These are phyloP conservation scores for Coemansia asiatica DNA, from an alignment of 192 early-diverging fungal species.

Conservation along the genomic window DNA sequence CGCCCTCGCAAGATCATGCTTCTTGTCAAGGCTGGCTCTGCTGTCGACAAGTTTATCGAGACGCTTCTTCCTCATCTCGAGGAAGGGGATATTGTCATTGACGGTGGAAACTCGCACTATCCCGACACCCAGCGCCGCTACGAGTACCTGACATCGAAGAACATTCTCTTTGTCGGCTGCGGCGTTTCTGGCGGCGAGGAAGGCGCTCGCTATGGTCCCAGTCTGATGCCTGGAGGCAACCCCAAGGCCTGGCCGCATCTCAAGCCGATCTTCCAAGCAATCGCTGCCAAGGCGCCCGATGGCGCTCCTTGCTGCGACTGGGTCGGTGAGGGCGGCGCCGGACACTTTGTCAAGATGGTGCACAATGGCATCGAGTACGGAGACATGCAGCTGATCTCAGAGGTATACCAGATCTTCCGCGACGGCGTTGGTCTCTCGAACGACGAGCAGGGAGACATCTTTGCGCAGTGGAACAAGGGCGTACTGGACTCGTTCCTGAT, in stretches of 20 bases:
- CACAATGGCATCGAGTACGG: conserved; percentile 99
- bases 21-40: conserved; percentile 93
- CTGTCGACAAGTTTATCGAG: conserved; percentile 95
- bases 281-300: conserved; percentile 82
- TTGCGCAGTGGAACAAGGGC: conserved; percentile 95
- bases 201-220: conserved; percentile 95
- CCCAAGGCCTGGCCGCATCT: conserved; percentile 88
- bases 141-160: conserved; percentile 86
- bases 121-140: conserved; percentile 90
- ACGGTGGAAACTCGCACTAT: conserved; percentile 99
- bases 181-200: conserved; percentile 99
- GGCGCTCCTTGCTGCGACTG: conserved; percentile 96
- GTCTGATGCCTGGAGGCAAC: conserved; percentile 97
- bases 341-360: conserved; percentile 99
- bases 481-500: conserved; percentile 96
- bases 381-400: conserved; percentile 98
- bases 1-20: conserved; percentile 96
- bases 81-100: conserved; percentile 93
- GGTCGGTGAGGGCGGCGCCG: conserved; percentile 96
- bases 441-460: conserved; percentile 88
- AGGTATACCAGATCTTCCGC: conserved; percentile 93
- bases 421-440: conserved; percentile 75
- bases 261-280: conserved; percentile 95
- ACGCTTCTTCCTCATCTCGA: conserved; percentile 87
- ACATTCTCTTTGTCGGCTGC: conserved; percentile 91